phyloP scores from a whole-genome alignment of 139 green algal species.

The Monoraphidium neglectum region DNA sequence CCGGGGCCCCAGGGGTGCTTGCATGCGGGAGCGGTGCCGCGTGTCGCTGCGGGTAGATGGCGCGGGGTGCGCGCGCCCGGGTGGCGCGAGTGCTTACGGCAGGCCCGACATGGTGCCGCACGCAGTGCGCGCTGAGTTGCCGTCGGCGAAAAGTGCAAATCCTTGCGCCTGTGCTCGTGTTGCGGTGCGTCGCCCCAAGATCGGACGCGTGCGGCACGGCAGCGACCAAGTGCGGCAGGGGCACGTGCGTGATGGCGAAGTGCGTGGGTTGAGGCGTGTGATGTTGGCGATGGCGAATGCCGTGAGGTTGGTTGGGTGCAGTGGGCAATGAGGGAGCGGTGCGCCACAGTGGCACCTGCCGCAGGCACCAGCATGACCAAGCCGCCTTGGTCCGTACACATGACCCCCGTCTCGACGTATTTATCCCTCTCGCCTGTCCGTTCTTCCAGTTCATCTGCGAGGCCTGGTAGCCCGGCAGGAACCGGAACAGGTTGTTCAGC shows the following conservation, averaged over 20 bases:
- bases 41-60: not conserved
- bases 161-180: conserved; percentile 58
- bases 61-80: not conserved
- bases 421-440: conserved; percentile 18
- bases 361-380: not conserved
- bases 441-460: conserved; percentile 83
- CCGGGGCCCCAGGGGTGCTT: not conserved
- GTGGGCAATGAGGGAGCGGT: no score
- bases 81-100: conserved; percentile 41
- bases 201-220: not conserved
- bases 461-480: conserved; percentile 90
- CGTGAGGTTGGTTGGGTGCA: no score
- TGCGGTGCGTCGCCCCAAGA: not conserved
- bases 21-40: not conserved
- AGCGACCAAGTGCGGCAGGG: not conserved
- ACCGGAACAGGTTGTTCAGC: conserved; percentile 94
- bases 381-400: not conserved
- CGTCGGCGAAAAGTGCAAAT: conserved; percentile 82
- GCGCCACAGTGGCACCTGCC: no score
- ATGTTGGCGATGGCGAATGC: no score
- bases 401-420: not conserved
- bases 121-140: conserved; percentile 50
- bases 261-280: no score
- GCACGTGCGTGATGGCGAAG: not conserved
- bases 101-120: conserved; percentile 63